Conservation (phyloP, 805 yeast species). For the Starmerella floricola region DNA sequence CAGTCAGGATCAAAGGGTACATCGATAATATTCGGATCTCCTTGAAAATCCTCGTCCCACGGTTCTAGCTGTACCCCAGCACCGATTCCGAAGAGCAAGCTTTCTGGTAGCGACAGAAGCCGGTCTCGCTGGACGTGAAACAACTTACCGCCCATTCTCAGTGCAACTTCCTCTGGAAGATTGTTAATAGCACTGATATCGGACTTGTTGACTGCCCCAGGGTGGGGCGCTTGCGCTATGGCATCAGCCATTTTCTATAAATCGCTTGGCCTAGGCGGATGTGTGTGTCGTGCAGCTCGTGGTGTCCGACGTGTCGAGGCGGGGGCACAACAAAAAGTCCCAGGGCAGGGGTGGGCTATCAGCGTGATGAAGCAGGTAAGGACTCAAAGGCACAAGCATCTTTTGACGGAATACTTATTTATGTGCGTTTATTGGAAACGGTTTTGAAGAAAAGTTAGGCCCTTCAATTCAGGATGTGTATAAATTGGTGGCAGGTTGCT, state of each 20-base stretch:
- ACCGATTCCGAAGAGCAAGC: conserved; percentile 60
- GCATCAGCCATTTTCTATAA: conserved; percentile 14
- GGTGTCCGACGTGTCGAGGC: no score
- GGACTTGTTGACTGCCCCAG: conserved; percentile 3
- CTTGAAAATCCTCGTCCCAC: conserved; percentile 3
- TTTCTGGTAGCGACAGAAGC: conserved; percentile 83
- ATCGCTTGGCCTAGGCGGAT: no score
- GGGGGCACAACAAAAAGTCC: no score
- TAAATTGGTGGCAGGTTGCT: no score
- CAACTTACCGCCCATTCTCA: conserved; percentile 62
- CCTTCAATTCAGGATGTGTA: no score
- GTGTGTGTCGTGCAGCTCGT: no score
- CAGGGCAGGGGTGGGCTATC: no score
- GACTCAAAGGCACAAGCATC: no score
- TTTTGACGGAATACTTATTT: no score
- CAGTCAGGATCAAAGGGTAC: conserved; percentile 82
- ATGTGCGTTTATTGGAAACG: no score
- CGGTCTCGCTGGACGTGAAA: conserved; percentile 79
- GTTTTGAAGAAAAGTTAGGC: no score
- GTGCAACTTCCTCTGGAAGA: conserved; percentile 34
- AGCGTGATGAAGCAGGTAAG: no score
- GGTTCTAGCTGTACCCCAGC: conserved; percentile 24
- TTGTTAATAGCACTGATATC: conserved; percentile 10
- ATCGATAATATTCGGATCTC: conserved; percentile 23
- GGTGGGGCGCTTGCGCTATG: conserved; percentile 21